phyloP scores from a whole-genome alignment of 1,284 basidiomycete species.

The Peniophora sp. region DNA sequence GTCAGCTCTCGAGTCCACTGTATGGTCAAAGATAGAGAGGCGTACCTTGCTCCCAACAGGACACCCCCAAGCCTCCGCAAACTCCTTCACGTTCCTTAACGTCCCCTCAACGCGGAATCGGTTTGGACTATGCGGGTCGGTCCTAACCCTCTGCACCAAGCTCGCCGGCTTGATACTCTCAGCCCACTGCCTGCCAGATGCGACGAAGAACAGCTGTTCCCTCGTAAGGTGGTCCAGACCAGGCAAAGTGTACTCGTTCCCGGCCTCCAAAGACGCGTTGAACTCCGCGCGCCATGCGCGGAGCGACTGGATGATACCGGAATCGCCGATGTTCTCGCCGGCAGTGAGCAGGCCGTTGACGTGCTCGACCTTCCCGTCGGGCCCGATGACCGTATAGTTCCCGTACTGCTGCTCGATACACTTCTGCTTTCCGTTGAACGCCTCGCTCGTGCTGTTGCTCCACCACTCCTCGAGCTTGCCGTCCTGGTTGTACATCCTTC shows the following conservation, averaged over 20 bases:
- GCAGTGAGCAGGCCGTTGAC: conserved; percentile 42
- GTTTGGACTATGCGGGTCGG: conserved; percentile 84
- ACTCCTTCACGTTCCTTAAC: conserved; percentile 72
- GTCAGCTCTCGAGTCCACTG: not conserved
- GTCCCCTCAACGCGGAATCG: conserved; percentile 79
- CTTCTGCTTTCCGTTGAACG: conserved; percentile 77
- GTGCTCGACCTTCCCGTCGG: conserved; percentile 34
- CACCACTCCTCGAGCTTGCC: conserved; percentile 86
- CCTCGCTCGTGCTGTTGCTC: conserved; percentile 76
- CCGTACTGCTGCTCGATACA: conserved; percentile 86
- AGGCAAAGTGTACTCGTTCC: conserved; percentile 67
- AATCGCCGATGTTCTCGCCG: conserved; percentile 87
- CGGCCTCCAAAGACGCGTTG: conserved; percentile 41
- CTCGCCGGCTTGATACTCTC: conserved; percentile 67
- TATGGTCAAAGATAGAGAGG: not conserved
- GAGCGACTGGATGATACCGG: conserved; percentile 77
- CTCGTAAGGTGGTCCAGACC: conserved; percentile 71
- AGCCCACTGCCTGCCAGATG: conserved; percentile 76
- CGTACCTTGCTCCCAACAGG: conserved; percentile 59
- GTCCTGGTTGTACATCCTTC: conserved; percentile 73
- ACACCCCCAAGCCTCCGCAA: conserved; percentile 72
- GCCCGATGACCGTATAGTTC: too few relatives aligned
- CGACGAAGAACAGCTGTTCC: conserved; percentile 88
- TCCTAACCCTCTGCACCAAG: conserved; percentile 71
- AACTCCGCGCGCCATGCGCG: conserved; percentile 81